Base-by-base conservation (phyloP, 805 yeast species). In the Nakazawaea ambrosiae region DNA sequence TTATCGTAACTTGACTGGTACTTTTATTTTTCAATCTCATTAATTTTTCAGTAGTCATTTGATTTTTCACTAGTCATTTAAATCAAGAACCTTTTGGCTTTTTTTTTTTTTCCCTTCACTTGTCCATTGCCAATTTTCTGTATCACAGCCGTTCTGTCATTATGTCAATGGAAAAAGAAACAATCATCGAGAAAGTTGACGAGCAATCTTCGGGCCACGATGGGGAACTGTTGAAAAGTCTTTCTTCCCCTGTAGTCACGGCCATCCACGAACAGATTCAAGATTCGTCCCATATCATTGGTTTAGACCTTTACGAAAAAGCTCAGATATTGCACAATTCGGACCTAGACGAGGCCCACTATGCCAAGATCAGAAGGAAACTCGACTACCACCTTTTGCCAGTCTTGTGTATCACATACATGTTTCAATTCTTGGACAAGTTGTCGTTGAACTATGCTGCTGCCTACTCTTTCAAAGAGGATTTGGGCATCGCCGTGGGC, bases 371-470 rank as follows among this genome's bases (percentile, higher is more conserved):
- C 47, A 50, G 49, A 31, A 36, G 75, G 48, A 78, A 76, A 48
- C 67, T 75, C 19, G 83, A 78, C 49, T 31, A 65, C 15, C 65
- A 54, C 42, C 44, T 78, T 44, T 54, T 73, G 47, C 78, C 83
- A 1, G 40, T 75, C 36, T 59, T 77, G 56, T 66, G 70, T 44
- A 39, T 66, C 18, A 47, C 73, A 19, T 71, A 73, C 53, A 63
- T 72, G 11, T 53, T 68, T 16, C 82, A 76, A 53, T 72, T 63
- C 45, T 71, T 78, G 77, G 86, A 78, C 55, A 78, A 78, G 50
- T 56, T 61, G 16, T 58, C 81, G 3, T 66, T 63, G 33, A 60
- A 73, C 17, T 68, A 66, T 32, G 75, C 79, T 1, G 66, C 78
- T 5, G 66, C 76, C 27, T 62, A 69, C 68, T 81, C 76, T 32